Conservation (phyloP, 225 moss, liverwort and hornwort genomes). For the Marchantia polymorpha region DNA sequence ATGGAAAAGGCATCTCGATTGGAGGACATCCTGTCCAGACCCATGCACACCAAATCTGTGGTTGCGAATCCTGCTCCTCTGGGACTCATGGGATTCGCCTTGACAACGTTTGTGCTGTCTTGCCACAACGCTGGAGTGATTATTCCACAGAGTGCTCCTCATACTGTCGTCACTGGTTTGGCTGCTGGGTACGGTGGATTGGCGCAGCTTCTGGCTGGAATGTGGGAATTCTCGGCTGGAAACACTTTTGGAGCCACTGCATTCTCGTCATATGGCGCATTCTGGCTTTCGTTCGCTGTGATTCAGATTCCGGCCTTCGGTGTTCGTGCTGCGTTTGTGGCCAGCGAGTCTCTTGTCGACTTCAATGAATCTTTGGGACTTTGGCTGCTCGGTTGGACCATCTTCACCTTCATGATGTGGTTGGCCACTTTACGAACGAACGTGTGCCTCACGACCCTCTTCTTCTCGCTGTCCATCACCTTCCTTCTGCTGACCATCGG, state of each 20-base stretch:
- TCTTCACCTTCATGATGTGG: too few relatives aligned
- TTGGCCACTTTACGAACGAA: too few relatives aligned
- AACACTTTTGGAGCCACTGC: constrained; percentile 69
- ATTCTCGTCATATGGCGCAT: constrained; percentile 59
- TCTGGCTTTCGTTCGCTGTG: constrained; percentile 62
- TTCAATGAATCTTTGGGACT: constrained; percentile 35
- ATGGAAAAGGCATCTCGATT: too few relatives aligned
- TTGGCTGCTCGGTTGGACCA: constrained; percentile 46
- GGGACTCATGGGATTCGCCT: constrained; percentile 56
- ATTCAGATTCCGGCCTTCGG: constrained; percentile 43
- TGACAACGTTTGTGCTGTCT: constrained; percentile 62
- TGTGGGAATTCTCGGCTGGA: constrained; percentile 67
- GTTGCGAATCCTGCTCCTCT: constrained; percentile 57
- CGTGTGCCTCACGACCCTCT: too few relatives aligned
- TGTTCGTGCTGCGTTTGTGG: neutral
- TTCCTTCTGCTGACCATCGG: too few relatives aligned
- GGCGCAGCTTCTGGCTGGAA: constrained; percentile 55
- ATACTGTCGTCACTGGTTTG: constrained; percentile 47
- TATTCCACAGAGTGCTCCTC: constrained; percentile 24
- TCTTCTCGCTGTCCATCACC: too few relatives aligned
- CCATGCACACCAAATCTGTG: too few relatives aligned
- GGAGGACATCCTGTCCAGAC: too few relatives aligned
- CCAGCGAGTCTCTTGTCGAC: neutral
- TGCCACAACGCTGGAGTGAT: constrained; percentile 53
- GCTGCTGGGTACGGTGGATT: constrained; percentile 64